Evolutionary conservation across 1,284 basidiomycete species (phyloP), one percentile per base, ranked within the genome.

Genomic region (Ceraceosorus guamensis): DNA sequence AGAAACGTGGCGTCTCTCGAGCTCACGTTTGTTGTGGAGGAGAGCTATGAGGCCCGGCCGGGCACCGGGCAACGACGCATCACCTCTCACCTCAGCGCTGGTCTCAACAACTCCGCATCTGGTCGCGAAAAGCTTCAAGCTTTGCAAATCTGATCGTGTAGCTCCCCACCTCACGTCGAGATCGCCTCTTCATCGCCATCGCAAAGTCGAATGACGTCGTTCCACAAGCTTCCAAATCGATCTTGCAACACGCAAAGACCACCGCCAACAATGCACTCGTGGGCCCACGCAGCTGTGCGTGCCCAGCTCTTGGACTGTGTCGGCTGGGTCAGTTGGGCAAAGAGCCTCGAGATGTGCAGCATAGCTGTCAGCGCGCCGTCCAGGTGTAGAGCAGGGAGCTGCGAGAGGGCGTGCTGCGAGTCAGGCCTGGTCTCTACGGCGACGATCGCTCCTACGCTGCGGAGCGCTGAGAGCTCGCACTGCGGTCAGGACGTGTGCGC

Each of bases 231-330:
- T 24, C 39, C 39, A 16, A 41, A 73, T 6, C 70, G 62, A 48
- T 71, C 67, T 24, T 66, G 45, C 41, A 73, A 69, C 55, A 73
- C 57, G 31, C 62, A 58, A 44, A 55, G 39, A 0, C 70, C 70
- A n/a, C 70, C 70, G 1, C 68, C 68, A 24, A 73, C 71, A 49
- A 70, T 69, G 50, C 63, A 66, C 18, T 65, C 55, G 56, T 73
- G 70, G 6, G 63, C 61, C 32, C 62, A 63, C 43, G 65, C 58
- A 0, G 70, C 70, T 46, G 70, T 59, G 30, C 63, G 57, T 18
- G 48, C 18, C 46, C 44, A 53, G 31, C 30, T n/a, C 24, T 39
- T 24, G 7, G 52, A 51, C n/a, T 24, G n/a, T n/a, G 10, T 6
- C 18, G 31, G 50, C 24, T 10, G 11, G 1, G 6, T 8, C 7